phyloP scores from a whole-genome alignment of 1,139 yeast species.

The Eremothecium gossypii region DNA sequence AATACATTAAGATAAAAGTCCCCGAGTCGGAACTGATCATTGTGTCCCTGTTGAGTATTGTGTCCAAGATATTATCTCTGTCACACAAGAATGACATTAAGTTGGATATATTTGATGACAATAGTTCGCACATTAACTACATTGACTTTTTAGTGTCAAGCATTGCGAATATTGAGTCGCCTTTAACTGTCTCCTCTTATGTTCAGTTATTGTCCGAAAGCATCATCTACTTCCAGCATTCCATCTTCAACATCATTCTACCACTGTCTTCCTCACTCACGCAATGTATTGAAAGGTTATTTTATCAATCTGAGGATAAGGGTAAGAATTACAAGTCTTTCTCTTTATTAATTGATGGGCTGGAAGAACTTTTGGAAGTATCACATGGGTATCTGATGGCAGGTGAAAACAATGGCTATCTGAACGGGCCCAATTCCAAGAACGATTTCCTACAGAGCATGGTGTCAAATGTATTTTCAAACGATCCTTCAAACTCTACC shows the following conservation, averaged over 20 bases:
- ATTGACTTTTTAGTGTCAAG: slow-evolving; percentile 29
- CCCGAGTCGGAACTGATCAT: slow-evolving; percentile 26
- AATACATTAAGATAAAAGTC: slow-evolving; percentile 21
- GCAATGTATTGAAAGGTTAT: slow-evolving; percentile 20
- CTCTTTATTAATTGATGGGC: slow-evolving; percentile 48
- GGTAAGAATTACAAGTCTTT: slow-evolving; percentile 31
- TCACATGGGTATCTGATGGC: slow-evolving; percentile 48
- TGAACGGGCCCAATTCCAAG: slow-evolving; percentile 14
- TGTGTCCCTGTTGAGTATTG: slow-evolving; percentile 25
- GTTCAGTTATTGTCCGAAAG: slow-evolving; percentile 28
- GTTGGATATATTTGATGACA: slow-evolving; percentile 27
- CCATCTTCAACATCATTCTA: slow-evolving; percentile 26
- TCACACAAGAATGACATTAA: slow-evolving; percentile 27
- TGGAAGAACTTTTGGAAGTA: slow-evolving; percentile 52
- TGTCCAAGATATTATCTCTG: slow-evolving; percentile 25
- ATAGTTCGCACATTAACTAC: slow-evolving; percentile 26
- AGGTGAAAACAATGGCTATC: slow-evolving; percentile 24
- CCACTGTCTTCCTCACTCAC: slow-evolving; percentile 30
- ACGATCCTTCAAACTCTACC: slow-evolving; percentile 58
- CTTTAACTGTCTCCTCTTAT: slow-evolving; percentile 27
- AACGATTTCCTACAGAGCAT: slow-evolving; percentile 29
- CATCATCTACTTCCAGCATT: slow-evolving; percentile 23
- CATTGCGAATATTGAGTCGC: slow-evolving; percentile 24
- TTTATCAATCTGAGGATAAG: slow-evolving; percentile 15
- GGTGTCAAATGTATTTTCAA: slow-evolving; percentile 72